Percentiles rank a stretch among this genome's conserved stretches.
Conservation (phyloP, 257 asterid species). For the Buddleja alternifolia region DNA sequence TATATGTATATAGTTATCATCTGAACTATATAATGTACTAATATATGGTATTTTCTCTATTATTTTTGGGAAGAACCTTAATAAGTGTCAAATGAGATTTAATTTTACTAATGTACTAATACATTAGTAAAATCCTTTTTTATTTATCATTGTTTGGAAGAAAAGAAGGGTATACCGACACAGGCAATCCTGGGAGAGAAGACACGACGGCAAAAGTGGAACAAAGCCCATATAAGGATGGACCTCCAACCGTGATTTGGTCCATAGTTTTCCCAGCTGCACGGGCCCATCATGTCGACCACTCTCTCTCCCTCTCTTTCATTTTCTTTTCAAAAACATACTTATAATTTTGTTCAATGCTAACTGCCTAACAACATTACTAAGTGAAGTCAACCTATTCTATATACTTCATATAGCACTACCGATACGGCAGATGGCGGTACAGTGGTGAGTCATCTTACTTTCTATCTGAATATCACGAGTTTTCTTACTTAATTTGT, state of each 20-base stretch:
- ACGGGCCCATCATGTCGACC: slow-evolving; percentile 51
- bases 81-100: no score
- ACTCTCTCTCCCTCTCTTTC: slow-evolving; percentile 2
- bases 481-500: no score
- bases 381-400: slow-evolving; percentile 26
- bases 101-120: no score
- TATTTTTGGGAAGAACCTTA: no score
- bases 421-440: no score
- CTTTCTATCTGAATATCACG: no score
- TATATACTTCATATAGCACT: no score
- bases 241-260: slow-evolving; percentile 45
- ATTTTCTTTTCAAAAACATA: background rate
- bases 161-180: slow-evolving; percentile 40
- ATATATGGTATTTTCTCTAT: no score
- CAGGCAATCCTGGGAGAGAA: slow-evolving; percentile 31
- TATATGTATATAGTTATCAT: no score
- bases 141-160: background rate
- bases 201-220: slow-evolving; percentile 36
- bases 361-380: slow-evolving; percentile 32
- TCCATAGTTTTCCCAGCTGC: slow-evolving; percentile 41
- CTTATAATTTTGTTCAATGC: slow-evolving; percentile 20
- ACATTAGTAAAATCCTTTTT: background rate
- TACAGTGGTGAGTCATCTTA: no score
- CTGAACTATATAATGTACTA: no score
- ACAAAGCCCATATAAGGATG: slow-evolving; percentile 40